Conservation (phyloP, 2,329 filamentous ascomycete genomes). For the Trichophyton mentagrophytes region DNA sequence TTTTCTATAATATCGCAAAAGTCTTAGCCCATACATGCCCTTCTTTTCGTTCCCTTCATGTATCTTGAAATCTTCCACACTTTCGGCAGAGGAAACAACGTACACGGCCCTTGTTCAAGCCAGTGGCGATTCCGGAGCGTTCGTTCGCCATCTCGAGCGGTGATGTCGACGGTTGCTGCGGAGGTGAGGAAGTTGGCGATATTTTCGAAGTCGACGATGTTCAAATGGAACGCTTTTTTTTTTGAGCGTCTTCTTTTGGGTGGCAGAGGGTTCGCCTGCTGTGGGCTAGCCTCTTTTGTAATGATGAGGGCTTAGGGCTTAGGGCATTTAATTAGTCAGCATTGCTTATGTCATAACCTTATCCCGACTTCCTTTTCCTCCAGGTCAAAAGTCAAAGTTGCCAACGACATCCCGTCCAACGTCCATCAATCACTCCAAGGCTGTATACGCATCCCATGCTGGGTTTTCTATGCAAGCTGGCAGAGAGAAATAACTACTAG, state of each 20-base stretch:
- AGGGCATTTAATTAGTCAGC: constrained; percentile 12
- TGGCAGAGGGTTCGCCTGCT: background rate
- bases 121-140: constrained; percentile 44
- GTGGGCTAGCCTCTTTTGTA: constrained; percentile 21
- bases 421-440: no score
- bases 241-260: constrained; percentile 19
- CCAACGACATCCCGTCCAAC: background rate
- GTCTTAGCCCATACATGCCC: background rate
- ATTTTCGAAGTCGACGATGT: constrained; percentile 6
- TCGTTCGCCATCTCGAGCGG: constrained; percentile 39
- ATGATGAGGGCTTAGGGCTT: constrained; percentile 29
- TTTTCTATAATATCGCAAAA: constrained; percentile 48
- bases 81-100: constrained; percentile 25
- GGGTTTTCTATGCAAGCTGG: no score
- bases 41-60: background rate
- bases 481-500: no score
- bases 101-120: constrained; percentile 56
- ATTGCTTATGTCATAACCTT: background rate
- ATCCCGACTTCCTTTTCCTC: background rate
- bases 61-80: background rate
- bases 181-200: constrained; percentile 11
- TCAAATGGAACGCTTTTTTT: background rate
- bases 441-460: no score
- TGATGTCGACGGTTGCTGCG: constrained; percentile 13
- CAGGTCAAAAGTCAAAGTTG: background rate